phyloP scores from a whole-genome alignment of 202 grass and related monocot species.

The Elaeis oleifera region DNA sequence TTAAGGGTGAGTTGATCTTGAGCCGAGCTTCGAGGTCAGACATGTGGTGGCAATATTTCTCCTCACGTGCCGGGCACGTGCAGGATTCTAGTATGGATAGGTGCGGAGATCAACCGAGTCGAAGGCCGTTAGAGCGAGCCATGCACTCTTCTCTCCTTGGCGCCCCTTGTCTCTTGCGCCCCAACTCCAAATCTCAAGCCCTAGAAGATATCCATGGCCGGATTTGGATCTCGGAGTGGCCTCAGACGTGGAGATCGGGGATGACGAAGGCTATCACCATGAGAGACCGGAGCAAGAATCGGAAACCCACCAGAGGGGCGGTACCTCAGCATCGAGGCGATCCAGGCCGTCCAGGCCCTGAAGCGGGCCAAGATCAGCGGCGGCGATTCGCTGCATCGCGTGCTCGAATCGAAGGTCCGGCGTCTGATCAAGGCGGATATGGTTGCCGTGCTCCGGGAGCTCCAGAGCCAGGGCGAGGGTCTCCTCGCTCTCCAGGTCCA shows the following conservation, averaged over 20 bases:
- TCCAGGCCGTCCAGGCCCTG: constrained; percentile 66
- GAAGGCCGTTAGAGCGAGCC: too few species aligned
- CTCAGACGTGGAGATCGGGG: background rate
- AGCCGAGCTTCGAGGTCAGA: too few species aligned
- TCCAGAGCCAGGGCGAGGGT: constrained; percentile 54
- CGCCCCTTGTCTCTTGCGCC: too few species aligned
- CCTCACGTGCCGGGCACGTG: too few species aligned
- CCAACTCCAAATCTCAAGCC: too few species aligned
- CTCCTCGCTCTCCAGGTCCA: constrained; percentile 56
- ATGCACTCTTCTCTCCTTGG: too few species aligned
- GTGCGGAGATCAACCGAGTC: too few species aligned
- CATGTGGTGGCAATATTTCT: too few species aligned
- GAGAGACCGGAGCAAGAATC: constrained; percentile 70
- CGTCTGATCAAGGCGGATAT: constrained; percentile 68
- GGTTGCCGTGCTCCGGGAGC: constrained; percentile 74
- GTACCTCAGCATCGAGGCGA: constrained; percentile 87
- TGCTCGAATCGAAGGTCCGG: constrained; percentile 44
- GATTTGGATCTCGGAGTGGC: too few species aligned
- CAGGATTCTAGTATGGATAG: too few species aligned
- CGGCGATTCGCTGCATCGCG: constrained; percentile 4
- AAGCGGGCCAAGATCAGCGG: constrained; percentile 36
- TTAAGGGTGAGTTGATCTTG: too few species aligned
- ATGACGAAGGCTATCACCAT: constrained; percentile 28
- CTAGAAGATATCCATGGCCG: too few species aligned
- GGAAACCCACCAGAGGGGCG: constrained; percentile 68